These are phyloP conservation scores for Paramecium sexaurelia DNA, from an alignment of 73 alveolate species.

Conservation along the genomic window DNA sequence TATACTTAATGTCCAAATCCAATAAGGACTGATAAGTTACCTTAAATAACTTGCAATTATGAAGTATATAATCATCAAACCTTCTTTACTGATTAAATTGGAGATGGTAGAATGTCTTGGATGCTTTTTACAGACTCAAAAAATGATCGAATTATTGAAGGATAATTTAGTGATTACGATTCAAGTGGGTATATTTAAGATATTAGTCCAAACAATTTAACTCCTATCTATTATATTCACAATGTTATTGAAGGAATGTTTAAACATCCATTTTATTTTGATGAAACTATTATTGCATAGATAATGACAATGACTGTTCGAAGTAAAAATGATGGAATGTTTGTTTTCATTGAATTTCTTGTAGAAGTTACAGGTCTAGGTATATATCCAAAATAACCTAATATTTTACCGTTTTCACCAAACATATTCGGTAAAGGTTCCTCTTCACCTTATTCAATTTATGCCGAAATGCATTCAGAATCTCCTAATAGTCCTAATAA, in stretches of 20 bases:
- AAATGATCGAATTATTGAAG: background rate
- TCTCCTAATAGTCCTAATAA: conserved; percentile 5
- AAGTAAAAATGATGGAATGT: conserved; percentile 46
- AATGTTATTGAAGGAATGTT: background rate
- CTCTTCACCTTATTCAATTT: background rate
- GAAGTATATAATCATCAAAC: background rate
- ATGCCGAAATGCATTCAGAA: background rate
- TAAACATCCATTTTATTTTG: background rate
- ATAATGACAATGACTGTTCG: background rate
- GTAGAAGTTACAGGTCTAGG: conserved; percentile 1
- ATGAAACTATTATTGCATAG: background rate
- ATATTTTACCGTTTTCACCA: background rate
- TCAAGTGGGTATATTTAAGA: conserved; percentile 35
- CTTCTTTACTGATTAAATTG: background rate
- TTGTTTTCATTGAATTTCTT: conserved; percentile 12
- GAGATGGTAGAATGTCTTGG: conserved; percentile 36
- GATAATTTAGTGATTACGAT: conserved; percentile 6
- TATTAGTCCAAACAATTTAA: background rate
- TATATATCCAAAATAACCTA: background rate
- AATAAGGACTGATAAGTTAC: background rate
- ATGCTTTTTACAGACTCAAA: background rate
- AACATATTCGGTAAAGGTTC: conserved; percentile 5
- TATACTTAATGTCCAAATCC: conserved; percentile 7
- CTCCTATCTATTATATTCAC: background rate
- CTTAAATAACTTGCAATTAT: background rate